Base-by-base conservation (phyloP, 1,284 basidiomycete genomes). In the Hemileia vastatrix region DNA sequence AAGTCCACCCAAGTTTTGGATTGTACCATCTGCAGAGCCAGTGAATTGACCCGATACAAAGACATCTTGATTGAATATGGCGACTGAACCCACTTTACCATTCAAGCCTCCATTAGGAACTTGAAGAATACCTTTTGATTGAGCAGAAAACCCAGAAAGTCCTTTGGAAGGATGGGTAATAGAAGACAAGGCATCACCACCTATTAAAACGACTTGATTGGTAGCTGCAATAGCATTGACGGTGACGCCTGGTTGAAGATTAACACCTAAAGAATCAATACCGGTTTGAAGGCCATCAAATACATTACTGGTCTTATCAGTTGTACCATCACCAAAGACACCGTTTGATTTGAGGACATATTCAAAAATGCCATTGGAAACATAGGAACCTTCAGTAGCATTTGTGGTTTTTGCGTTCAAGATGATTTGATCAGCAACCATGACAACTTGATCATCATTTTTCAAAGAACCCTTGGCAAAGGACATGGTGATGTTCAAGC, bases 401-500 rank as follows among this genome's bases (percentile, higher is more conserved):
- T 67, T 66, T 65, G 67, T 68, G 51, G 70, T 67, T 51, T 65
- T 68, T 36, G 72, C 65, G 50, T 67, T 19, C 47, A 73, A 68
- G 48, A 65, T 65, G 47, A 73, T 64, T 43, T 83, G 79, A 21
- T 86, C 85, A 61, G 75, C 78, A 32, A 85, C 85, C 40, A 61
- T 2, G 70, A 74, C 2, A 87, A 86, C 19, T 78, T 76, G 63
- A 82, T 80, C 4, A 84, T 83, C 55, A 90, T 79, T 8, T 80
- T 80, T 80, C 90, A 84, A 19, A 8, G 61, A 47, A n/a, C n/a
- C n/a, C 18, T 68, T 32, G 45, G 27, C 57, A 31, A 43, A 21
- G 45, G 81, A 81, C 63, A 95, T 80, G 0, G 86, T 90, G 11
- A 84, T 84, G 27, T 82, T 82, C 74, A 92, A 93, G 53, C 82